Conservation (phyloP, 371 early-diverging fungal species). For the Mortierella sp. region DNA sequence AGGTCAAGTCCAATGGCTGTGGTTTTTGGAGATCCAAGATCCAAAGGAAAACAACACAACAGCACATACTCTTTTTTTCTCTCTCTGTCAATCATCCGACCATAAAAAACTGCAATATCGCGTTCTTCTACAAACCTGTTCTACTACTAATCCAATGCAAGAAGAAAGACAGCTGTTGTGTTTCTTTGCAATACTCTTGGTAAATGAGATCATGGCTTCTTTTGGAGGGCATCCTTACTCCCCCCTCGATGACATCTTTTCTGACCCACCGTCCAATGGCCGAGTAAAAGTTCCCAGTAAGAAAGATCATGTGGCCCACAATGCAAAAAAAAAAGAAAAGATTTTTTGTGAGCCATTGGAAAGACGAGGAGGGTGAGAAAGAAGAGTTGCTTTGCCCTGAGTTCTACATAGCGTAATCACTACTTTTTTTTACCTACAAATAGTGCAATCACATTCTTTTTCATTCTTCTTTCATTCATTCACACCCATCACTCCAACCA, state of each 20-base stretch:
- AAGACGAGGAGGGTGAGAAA: not conserved
- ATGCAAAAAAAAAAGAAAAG: not conserved
- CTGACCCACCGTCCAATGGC: not conserved
- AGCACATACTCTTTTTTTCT: no score
- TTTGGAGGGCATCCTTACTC: not conserved
- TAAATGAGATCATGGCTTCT: slow-evolving; percentile 3
- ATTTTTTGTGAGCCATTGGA: not conserved
- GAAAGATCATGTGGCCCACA: not conserved
- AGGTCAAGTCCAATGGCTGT: not conserved
- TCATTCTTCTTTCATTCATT: slow-evolving; percentile 14
- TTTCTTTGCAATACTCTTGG: not conserved
- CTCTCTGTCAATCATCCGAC: not conserved
- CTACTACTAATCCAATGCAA: not conserved
- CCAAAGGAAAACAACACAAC: not conserved
- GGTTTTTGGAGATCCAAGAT: not conserved
- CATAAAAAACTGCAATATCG: not conserved
- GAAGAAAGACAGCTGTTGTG: no score
- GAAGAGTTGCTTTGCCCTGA: not conserved
- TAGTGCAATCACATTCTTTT: not conserved
- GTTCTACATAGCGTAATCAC: not conserved
- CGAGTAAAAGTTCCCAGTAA: slow-evolving; percentile 4
- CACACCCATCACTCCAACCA: not conserved
- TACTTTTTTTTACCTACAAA: not conserved
- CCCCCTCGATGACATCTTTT: slow-evolving; percentile 4
- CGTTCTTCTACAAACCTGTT: not conserved